phyloP scores from a whole-genome alignment of 2,329 filamentous ascomycete species.

The Septoria petroselini region DNA sequence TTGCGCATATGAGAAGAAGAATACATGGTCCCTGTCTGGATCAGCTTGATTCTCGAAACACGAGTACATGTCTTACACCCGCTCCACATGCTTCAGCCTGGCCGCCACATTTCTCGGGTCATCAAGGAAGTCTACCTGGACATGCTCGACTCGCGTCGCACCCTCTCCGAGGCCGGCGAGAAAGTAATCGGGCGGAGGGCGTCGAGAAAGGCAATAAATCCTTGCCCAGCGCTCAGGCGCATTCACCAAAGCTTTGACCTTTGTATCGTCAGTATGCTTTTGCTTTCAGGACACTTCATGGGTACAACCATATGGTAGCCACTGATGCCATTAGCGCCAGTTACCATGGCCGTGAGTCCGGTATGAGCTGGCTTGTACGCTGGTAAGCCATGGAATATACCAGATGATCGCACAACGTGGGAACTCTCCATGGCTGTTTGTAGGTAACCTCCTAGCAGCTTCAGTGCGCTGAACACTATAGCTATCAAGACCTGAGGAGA shows the following conservation, averaged over 20 bases:
- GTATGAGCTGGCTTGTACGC: constrained; percentile 36
- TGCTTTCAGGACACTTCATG: not conserved
- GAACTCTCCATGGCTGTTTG: constrained; percentile 1
- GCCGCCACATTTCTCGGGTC: constrained; percentile 36
- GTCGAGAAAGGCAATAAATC: constrained; percentile 49
- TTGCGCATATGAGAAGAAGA: constrained; percentile 54
- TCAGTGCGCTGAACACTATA: too few species aligned
- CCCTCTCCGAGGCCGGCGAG: constrained; percentile 18
- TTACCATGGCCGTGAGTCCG: constrained; percentile 50
- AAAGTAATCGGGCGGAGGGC: constrained; percentile 40
- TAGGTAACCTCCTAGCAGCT: too few species aligned
- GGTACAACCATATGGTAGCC: constrained; percentile 40
- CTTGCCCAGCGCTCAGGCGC: constrained; percentile 49
- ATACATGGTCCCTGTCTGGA: constrained; percentile 43
- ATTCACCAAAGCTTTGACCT: constrained; percentile 47
- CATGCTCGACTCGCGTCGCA: constrained; percentile 22
- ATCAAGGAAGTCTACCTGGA: constrained; percentile 36
- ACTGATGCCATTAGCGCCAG: constrained; percentile 52
- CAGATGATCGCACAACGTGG: constrained; percentile 22
- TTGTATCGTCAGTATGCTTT: not conserved
- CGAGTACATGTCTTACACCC: constrained; percentile 9
- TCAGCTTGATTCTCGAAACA: not conserved
- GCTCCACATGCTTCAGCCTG: constrained; percentile 23
- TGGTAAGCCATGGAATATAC: constrained; percentile 51
- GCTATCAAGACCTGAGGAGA: too few species aligned